Evolutionary conservation across 1,284 basidiomycete species (phyloP).

Genomic region (Taiwanofungus camphoratus): DNA sequence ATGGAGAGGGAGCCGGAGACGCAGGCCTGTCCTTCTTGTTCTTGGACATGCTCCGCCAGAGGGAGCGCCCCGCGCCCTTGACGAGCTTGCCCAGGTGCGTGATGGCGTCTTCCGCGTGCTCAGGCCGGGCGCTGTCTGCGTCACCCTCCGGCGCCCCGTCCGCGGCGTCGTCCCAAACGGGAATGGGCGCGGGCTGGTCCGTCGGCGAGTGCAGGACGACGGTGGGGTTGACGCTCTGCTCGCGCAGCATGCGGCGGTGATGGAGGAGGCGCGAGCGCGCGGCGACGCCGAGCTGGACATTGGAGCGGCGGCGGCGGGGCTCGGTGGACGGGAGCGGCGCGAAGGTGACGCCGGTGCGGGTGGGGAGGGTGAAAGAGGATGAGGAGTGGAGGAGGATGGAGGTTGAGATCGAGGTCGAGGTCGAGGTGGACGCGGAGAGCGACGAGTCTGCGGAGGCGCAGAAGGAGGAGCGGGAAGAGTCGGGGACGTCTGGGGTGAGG

Average conservation of each 20-base stretch:
- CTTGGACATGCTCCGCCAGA: constrained; percentile 24
- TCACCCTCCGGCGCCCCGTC: constrained; percentile 10
- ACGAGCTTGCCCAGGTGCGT: constrained; percentile 23
- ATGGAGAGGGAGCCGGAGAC: background rate
- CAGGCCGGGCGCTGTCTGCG: constrained; percentile 2
- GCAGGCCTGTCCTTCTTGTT: constrained; percentile 6
- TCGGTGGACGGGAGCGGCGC: constrained; percentile 58
- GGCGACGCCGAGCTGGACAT: constrained; percentile 57
- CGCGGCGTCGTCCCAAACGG: constrained; percentile 10
- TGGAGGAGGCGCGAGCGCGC: constrained; percentile 45
- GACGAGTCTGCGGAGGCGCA: constrained; percentile 9
- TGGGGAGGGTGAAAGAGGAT: constrained; percentile 9
- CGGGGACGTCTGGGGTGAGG: background rate
- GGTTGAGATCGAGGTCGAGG: constrained; percentile 3
- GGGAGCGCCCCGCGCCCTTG: constrained; percentile 22
- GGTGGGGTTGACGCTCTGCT: constrained; percentile 15
- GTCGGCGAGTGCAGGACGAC: constrained; percentile 13
- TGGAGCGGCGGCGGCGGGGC: constrained; percentile 47
- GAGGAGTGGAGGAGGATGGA: constrained; percentile 11
- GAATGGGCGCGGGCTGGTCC: constrained; percentile 2
- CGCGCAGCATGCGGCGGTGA: constrained; percentile 24
- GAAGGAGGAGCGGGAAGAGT: constrained; percentile 9
- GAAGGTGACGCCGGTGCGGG: constrained; percentile 43
- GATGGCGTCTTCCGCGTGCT: constrained; percentile 12
- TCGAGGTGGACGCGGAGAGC: constrained; percentile 8